Base-by-base conservation (phyloP, 306 rosid genomes). In the Echinosophora koreensis region DNA sequence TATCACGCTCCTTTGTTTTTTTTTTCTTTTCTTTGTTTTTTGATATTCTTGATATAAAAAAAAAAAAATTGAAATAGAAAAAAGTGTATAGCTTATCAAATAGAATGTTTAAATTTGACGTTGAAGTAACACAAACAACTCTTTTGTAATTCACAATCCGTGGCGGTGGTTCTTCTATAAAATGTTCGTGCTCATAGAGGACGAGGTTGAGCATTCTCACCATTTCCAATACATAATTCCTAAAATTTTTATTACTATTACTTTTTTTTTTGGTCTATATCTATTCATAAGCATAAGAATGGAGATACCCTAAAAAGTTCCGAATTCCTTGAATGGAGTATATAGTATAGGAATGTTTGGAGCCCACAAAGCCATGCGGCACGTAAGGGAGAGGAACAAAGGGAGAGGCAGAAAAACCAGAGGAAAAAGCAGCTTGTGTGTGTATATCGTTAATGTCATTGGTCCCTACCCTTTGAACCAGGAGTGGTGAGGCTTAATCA, bases 401-500 rank as follows among this genome's bases (percentile, higher is more conserved):
- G n/a, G n/a, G n/a, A 57, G 15, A 38, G 65, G 4, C 22, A 35
- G 32, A 68, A 9, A 22, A n/a, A 14, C 64, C 71, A 49, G 71
- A 16, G 39, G 35, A 8, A 12, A 59, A 34, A 10, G 52, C 15
- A 41, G 6, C 16, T 35, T 56, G 39, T 16, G 35, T 60, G 0
- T 16, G 35, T 60, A 0, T 17, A 18, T 72, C 34, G 0, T 32
- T 17, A 42, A 3, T 22, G 37, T 35, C 50, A 54, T 57, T 39
- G 77, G 68, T 73, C 63, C 72, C 16, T 16, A 18, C 44, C 63
- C 42, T 63, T 22, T 58, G 57, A 73, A 58, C 16, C 15, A 2
- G 3, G 28, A 52, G 37, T 78, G 82, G 42, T 35, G 82, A 37
- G 82, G 70, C 16, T 3, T 30, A 57, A 28, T 28, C 9, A 39